Evolutionary conservation across 2,329 filamentous ascomycete genomes (phyloP).

Genomic region (Penicillium sp.): DNA sequence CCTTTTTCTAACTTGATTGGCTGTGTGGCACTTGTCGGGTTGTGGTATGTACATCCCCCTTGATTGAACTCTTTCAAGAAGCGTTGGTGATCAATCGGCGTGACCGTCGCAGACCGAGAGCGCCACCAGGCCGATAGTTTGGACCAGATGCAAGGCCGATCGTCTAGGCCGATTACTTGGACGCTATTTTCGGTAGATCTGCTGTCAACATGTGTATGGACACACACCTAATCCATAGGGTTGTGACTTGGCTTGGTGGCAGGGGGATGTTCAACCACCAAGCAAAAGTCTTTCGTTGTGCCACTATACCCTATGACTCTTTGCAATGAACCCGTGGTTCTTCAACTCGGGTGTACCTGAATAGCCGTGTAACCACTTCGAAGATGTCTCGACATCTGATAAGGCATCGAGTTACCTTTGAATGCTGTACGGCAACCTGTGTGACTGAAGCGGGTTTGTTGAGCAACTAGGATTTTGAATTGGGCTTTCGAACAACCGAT

Average conservation of each 20-base stretch:
- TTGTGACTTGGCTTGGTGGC: neutral
- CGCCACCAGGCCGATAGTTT: conserved; percentile 21
- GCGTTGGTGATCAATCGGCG: conserved; percentile 17
- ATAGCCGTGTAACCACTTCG: conserved; percentile 11
- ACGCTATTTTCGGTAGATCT: neutral
- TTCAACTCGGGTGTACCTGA: neutral
- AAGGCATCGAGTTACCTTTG: neutral
- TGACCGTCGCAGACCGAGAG: conserved; percentile 16
- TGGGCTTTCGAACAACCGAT: neutral
- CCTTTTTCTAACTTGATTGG: neutral
- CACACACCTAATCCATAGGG: too few species aligned
- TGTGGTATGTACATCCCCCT: conserved; percentile 21
- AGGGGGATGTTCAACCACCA: neutral
- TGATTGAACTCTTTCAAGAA: conserved; percentile 20
- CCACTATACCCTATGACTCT: neutral
- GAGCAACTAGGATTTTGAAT: neutral
- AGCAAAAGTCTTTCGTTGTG: neutral
- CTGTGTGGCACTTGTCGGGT: neutral
- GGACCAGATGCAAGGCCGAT: conserved; percentile 24
- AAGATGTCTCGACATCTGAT: neutral
- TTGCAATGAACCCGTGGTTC: neutral
- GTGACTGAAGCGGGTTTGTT: neutral
- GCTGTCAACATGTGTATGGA: neutral
- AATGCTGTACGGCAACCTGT: conserved; percentile 1
- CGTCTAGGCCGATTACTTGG: conserved; percentile 3